Conservation (phyloP, 2,329 filamentous ascomycete species). For the Trichothecium sympodiale region DNA sequence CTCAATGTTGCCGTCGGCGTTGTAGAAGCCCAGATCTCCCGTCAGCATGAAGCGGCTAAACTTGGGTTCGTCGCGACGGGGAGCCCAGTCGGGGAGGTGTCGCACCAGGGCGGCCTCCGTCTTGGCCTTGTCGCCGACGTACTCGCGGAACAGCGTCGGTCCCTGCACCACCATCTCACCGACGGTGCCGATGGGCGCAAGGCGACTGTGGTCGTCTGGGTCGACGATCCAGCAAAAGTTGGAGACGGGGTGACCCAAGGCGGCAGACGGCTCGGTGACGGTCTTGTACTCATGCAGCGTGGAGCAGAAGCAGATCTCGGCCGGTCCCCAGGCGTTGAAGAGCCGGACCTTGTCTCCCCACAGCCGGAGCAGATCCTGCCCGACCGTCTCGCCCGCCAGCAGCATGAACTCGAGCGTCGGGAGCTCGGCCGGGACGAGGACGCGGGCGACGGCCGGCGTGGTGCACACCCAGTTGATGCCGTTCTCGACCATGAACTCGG, state of each 20-base stretch:
- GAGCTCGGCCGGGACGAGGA: not conserved
- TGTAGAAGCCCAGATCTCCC: not conserved
- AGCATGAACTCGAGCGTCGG: constrained; percentile 3
- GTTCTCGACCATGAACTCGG: not conserved
- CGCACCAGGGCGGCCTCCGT: constrained; percentile 14
- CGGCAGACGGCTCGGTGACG: not conserved
- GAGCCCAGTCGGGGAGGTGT: not conserved
- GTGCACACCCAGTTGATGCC: not conserved
- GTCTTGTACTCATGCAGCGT: constrained; percentile 4
- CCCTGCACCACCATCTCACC: constrained; percentile 9
- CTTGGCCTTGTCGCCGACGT: constrained; percentile 23
- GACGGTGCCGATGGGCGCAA: constrained; percentile 6
- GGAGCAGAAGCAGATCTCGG: constrained; percentile 5
- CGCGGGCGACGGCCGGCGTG: not conserved
- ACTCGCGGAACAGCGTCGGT: constrained; percentile 32
- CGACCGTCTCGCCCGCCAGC: constrained; percentile 6
- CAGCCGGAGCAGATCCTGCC: constrained; percentile 4
- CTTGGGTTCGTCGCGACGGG: constrained; percentile 5
- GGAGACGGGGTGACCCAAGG: constrained; percentile 4
- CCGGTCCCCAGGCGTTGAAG: constrained; percentile 6
- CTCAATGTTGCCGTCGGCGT: constrained; percentile 2
- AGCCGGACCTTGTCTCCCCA: constrained; percentile 5
- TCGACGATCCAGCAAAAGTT: constrained; percentile 7
- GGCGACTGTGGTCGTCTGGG: constrained; percentile 1
- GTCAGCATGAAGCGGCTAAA: not conserved